Base-by-base conservation (phyloP, 495 filamentous ascomycete species). In the Articulospora tetracladia region DNA sequence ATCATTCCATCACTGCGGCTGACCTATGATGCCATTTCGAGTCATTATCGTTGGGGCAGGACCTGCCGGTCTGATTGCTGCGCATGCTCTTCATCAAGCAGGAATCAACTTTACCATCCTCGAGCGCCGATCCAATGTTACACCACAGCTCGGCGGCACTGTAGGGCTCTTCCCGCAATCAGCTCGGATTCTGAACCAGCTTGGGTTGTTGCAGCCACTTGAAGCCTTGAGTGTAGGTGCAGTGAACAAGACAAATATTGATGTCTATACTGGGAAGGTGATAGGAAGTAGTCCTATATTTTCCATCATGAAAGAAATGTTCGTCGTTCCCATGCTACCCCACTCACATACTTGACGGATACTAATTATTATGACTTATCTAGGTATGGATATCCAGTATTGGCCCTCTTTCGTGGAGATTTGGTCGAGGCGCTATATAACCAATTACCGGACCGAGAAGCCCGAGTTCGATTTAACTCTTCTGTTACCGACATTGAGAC, bases 21-120 rank as follows among this genome's bases (percentile, higher is more conserved):
- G 47, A 50, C 20, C 47, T 25, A 50, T 25, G 25, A 50, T 50
- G 47, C 47, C 3, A 50, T 55, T 55, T 36, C 28, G 53, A 55
- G 30, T 55, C 15, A 22, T 55, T 25, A 55, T 55, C 22, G 53
- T 36, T 2, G 53, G 53, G 19, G 53, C 53, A 36, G 53, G 53
- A 19, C 27, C 32, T 39, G 53, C 53, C 23, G 53, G 53, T 24
- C 53, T 55, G 28, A 36, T 36, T 22, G 32, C 32, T 32, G 28
- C 28, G 53, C 53, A 55, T 22, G 53, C 53, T 55, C 53, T 55
- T 39, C 28, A 32, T 36, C 53, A 55, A 55, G 53, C 28, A 13
- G 53, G 53, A 36, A 22, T 55, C 20, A 30, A 55, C 32, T 36
- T 36, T 25, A 36, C 32, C 19, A 36, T 55, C 28, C 32, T 55